Base-by-base conservation (phyloP, 306 rosid genomes). In the Cicer arietinum region DNA sequence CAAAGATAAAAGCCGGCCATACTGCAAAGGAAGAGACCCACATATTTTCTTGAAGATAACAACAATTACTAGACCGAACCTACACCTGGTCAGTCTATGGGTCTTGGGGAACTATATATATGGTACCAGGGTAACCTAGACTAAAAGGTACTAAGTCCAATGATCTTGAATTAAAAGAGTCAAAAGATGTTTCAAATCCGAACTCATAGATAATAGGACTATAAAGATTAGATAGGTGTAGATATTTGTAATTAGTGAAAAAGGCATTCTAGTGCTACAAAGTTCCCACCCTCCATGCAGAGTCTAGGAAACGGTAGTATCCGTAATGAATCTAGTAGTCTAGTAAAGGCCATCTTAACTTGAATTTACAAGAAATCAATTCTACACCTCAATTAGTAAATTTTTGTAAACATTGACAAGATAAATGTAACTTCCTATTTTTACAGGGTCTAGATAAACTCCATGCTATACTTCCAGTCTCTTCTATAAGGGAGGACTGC, bases 1-100 rank as follows among this genome's bases (percentile, higher is more conserved):
- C 40, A 42, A 39, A 13, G 8, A 39, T 48, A n/a, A 64, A 73
- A 62, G 68, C 67, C 75, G 7, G 64, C 5, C 50, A 43, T 45
- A 6, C 18, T 67, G 47, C 17, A 73, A 57, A 69, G 68, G 72
- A 72, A 52, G 16, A 13, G 53, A 2, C 7, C 14, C 46, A 18
- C 13, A 8, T 5, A 22, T 41, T 13, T 5, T 57, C 39, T 37
- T 37, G 37, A 18, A 41, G 35, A 72, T 16, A 53, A 43, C 8
- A 56, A 59, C 57, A 39, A 79, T 54, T 30, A 65, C 16, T 57
- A 22, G 14, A 10, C 63, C 37, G 2, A 57, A 57, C 13, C 62
- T 56, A 57, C 14, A 57, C 40, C 63, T 57, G 62, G 62, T 9
- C 39, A 9, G 13, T 10, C 39, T 56, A 56, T 18, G 40, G 62